Conservation (phyloP, 2,329 filamentous ascomycete species). For the Sporothrix luriei region DNA sequence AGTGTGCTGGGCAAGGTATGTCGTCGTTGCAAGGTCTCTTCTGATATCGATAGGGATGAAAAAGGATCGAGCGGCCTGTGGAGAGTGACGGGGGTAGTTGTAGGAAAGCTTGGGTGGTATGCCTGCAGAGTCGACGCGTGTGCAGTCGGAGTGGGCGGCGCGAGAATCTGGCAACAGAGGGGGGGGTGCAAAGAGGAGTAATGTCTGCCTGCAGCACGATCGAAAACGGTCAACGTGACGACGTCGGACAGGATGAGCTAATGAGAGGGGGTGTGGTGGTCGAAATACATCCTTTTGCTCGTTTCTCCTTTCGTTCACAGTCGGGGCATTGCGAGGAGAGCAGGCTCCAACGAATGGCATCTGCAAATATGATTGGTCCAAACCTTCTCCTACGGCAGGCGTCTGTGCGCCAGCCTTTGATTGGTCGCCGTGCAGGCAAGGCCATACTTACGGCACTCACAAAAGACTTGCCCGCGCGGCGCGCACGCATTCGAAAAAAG, state of each 20-base stretch:
- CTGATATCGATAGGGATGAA: background rate
- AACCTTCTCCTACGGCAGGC: background rate
- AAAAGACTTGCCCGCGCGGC: no score
- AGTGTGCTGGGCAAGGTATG: background rate
- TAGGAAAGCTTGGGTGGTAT: background rate
- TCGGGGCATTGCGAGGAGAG: background rate
- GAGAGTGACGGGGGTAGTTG: conserved; percentile 5
- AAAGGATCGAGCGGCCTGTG: conserved; percentile 18
- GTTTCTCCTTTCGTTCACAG: background rate
- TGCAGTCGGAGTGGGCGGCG: background rate
- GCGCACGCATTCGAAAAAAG: background rate
- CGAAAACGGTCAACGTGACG: conserved; percentile 24
- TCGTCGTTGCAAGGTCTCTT: background rate
- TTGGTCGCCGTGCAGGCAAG: conserved; percentile 24
- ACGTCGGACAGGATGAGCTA: conserved; percentile 8
- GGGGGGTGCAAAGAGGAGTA: background rate
- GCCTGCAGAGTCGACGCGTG: conserved; percentile 19
- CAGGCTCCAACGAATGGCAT: conserved; percentile 20
- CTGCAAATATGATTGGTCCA: conserved; percentile 26
- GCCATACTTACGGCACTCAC: background rate
- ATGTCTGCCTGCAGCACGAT: conserved; percentile 23
- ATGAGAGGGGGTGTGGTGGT: conserved; percentile 1
- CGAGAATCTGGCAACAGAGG: background rate
- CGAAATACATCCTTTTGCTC: background rate
- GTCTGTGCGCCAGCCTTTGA: conserved; percentile 24